These are phyloP conservation scores for Somion occarium DNA, from an alignment of 1,284 basidiomycete genomes.

Conservation along the genomic window DNA sequence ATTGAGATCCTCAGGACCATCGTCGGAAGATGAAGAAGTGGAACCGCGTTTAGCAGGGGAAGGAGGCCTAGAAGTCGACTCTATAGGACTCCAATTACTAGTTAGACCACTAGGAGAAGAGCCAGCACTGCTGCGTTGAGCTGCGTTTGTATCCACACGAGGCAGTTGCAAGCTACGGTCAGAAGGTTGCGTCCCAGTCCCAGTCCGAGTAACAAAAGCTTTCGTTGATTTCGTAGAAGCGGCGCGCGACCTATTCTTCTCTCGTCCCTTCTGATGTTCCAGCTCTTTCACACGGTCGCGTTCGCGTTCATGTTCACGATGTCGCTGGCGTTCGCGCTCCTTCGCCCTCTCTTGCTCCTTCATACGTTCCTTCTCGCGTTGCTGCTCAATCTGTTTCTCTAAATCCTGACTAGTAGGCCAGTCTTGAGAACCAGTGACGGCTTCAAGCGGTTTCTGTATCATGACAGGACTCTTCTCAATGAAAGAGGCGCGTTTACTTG, in stretches of 20 bases:
- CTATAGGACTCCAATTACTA: constrained; percentile 31
- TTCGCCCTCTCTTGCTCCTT: constrained; percentile 3
- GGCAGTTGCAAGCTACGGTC: constrained; percentile 16
- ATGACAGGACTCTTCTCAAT: constrained; percentile 48
- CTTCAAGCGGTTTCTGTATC: constrained; percentile 42
- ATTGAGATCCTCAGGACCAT: constrained; percentile 32
- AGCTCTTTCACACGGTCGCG: constrained; percentile 14
- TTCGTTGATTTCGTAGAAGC: constrained; percentile 17
- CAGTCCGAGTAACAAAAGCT: constrained; percentile 19
- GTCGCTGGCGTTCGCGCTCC: constrained; percentile 11
- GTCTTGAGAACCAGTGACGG: constrained; percentile 15
- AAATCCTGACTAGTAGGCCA: constrained; percentile 6
- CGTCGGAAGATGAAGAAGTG: constrained; percentile 28
- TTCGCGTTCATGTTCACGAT: constrained; percentile 16
- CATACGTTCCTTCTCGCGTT: constrained; percentile 2
- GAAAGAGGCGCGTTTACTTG: constrained; percentile 64
- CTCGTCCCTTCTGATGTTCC: constrained; percentile 7
- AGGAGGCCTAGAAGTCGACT: constrained; percentile 13
- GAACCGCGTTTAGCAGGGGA: constrained; percentile 12
- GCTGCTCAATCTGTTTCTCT: constrained; percentile 11
- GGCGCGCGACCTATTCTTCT: constrained; percentile 9
- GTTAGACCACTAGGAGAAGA: constrained; percentile 25
- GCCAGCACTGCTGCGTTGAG: constrained; percentile 10
- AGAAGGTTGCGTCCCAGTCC: constrained; percentile 14
- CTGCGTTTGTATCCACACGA: constrained; percentile 17